Evolutionary conservation across 495 filamentous ascomycete genomes (phyloP), one percentile per base, ranked within the genome.

Genomic region (Ascobolus immersus): DNA sequence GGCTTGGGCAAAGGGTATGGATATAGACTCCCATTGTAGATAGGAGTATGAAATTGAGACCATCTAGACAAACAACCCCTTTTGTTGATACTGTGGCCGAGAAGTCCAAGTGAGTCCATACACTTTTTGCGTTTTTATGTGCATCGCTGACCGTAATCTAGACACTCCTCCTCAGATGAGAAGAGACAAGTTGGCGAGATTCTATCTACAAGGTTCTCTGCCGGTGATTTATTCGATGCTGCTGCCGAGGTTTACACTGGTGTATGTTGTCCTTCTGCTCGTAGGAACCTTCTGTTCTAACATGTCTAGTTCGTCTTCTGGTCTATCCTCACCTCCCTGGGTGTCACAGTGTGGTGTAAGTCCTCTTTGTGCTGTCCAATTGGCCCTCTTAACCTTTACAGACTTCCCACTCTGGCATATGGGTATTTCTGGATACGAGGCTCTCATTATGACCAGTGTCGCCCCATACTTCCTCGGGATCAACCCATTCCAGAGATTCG

Each of bases 371-470:
- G 7, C 29, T 41, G 21, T 40, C 3, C 5, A 15, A 15, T 17
- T 21, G 25, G 25, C 5, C n/a, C n/a, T n/a, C n/a, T n/a, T 27
- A 27, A 27, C 14, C 11, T 15, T 14, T n/a, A 17, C 15, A 31
- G 77, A 90, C 50, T 99, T 99, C 48, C 86, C 86, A 11, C 65
- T 99, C n/a, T 99, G 89, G 89, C 69, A 93, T 51, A 94, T 99
- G 89, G 89, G 89, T 37, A 81, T 99, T 39, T 99, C 89, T 5
- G 89, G 89, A 36, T 93, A 90, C 42, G 89, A 99, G 55, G 71
- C 71, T 17, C 60, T 84, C 39, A 68, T 99, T 51, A 68, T 91
- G 64, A 62, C 62, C 39, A 81, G 74, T n/a, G 46, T 79, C 32
- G 75, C 80, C 4, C 86, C 89, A 0, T 57, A 81, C 15, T 52